Base-by-base conservation (phyloP, 2,329 filamentous ascomycete genomes). In the Neonectria hederae region DNA sequence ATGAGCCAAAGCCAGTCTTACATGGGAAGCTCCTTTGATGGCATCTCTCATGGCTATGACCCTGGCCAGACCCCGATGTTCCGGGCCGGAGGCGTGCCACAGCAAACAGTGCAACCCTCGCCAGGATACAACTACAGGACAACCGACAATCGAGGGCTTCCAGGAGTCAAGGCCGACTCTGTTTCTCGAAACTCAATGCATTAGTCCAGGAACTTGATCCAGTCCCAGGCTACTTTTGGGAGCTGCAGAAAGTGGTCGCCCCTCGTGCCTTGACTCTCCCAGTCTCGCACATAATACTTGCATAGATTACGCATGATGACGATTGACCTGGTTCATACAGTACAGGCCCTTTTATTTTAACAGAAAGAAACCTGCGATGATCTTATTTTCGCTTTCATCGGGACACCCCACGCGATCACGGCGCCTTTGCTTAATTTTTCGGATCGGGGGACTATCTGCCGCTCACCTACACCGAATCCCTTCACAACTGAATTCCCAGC, bases 91-190 rank as follows among this genome's bases (percentile, higher is more conserved):
- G 75, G 76, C 45, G 66, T 80, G 32, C 60, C 71, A 10, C 75
- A 75, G 32, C 65, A 70, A 10, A 58, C 74, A 8, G 76, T 78
- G 7, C 72, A 72, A 26, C 68, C 73, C 19, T 66, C 75, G n/a
- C 68, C 75, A 26, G 71, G 75, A 5, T 81, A 80, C 51, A 76
- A 76, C 48, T 80, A 80, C 42, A 62, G 81, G 43, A 62, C 77
- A 0, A 72, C 71, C 22, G 79, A 81, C 52, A 70, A 69, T 26
- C 75, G 78, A 56, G 73, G 71, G 10, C 61, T 81, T 55, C 65
- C 75, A 14, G 71, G 68, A 9, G 69, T 76, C 26, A 71, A 77
- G 60, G 75, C 75, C 24, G 78, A 79, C 49, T 66, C 69, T 51
- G 71, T 69, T 3, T 63, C 72, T 30, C 73, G 76, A 35, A 72